Evolutionary conservation across 768 basidiomycete genomes (phyloP).

Genomic region (Mycena latifolia): DNA sequence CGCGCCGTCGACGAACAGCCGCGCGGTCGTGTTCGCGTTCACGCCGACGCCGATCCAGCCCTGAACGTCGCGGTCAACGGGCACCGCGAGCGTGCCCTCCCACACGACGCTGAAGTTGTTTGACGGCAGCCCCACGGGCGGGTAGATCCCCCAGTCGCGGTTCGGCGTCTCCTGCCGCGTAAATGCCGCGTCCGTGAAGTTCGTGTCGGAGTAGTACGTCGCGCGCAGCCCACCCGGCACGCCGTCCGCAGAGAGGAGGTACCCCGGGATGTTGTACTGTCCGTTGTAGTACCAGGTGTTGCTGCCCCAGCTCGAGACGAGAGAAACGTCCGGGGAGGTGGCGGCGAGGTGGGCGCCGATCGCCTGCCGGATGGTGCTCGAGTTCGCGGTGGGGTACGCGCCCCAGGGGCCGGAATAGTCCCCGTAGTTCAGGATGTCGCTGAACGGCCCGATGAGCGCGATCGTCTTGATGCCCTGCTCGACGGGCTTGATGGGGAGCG

Average conservation of each 20-base stretch:
- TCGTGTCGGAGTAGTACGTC: constrained; percentile 41
- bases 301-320: constrained; percentile 40
- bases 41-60: constrained; percentile 42
- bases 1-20: constrained; percentile 37
- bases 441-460: constrained; percentile 41
- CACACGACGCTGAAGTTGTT: constrained; percentile 44
- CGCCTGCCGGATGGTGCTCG: constrained; percentile 39
- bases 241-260: constrained; percentile 38
- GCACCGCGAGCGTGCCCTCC: constrained; percentile 40
- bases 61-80: constrained; percentile 37
- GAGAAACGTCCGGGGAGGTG: constrained; percentile 18
- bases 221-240: constrained; percentile 30
- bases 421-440: constrained; percentile 41
- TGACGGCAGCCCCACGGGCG: constrained; percentile 40
- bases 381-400: constrained; percentile 35
- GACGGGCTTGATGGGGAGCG: constrained; percentile 39
- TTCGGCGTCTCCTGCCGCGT: constrained; percentile 39
- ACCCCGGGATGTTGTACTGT: constrained; percentile 41
- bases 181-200: constrained; percentile 38
- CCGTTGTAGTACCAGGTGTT: constrained; percentile 42
- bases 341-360: constrained; percentile 33
- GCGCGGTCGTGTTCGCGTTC: constrained; percentile 39
- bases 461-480: constrained; percentile 35
- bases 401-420: constrained; percentile 43
- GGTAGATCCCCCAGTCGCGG: constrained; percentile 43